Conservation (phyloP, 1,284 basidiomycete species). For the Heterobasidion parviporum region DNA sequence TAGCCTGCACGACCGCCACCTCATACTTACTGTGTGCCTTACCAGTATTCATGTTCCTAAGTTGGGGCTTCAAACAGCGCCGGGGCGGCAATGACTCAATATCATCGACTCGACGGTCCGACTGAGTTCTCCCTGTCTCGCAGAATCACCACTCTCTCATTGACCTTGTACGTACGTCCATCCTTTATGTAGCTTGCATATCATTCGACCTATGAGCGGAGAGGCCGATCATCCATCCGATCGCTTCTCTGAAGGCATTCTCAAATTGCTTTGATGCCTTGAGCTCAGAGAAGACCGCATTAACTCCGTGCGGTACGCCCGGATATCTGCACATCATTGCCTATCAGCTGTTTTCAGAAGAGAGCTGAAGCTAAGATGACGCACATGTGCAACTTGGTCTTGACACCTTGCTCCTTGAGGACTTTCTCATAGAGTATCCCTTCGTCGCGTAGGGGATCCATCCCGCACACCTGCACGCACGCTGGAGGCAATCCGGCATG, state of each 20-base stretch:
- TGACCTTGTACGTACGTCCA: no score
- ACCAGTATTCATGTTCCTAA: no score
- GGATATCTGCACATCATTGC: background rate
- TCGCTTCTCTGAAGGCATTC: background rate
- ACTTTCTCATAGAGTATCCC: background rate
- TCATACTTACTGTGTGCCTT: no score
- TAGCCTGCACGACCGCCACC: no score
- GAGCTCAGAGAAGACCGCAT: background rate
- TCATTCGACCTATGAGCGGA: background rate
- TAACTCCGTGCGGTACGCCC: background rate
- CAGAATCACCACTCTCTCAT: no score
- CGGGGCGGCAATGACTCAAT: no score
- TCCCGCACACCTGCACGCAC: background rate
- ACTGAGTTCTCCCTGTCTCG: no score
- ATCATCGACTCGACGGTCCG: no score
- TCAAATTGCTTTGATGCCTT: background rate
- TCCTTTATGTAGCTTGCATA: background rate
- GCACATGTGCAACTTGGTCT: background rate
- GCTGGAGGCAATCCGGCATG: background rate
- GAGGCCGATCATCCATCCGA: background rate
- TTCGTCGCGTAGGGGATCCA: conserved; percentile 1
- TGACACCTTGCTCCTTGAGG: background rate
- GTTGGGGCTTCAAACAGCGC: no score
- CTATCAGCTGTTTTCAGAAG: background rate
- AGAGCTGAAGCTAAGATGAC: background rate